phyloP scores from a whole-genome alignment of 306 rosid genomes.

The Vicia villosa region DNA sequence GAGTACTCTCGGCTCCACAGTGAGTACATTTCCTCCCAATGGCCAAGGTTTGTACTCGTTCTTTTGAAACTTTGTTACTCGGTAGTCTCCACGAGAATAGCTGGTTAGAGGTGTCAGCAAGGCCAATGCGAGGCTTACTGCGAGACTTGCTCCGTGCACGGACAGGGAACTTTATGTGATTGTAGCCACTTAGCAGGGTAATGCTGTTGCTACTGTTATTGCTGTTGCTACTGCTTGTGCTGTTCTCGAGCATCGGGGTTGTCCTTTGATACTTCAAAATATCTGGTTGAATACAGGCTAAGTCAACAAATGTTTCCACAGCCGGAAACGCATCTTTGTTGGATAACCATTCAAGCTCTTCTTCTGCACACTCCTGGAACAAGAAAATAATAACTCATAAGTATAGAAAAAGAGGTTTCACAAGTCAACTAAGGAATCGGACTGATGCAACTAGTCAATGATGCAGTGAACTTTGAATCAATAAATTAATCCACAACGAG shows the following conservation, averaged over 20 bases:
- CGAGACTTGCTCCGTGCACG: conserved; percentile 67
- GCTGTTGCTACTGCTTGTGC: conserved; percentile 54
- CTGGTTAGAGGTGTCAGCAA: conserved; percentile 37
- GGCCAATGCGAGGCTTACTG: conserved; percentile 38
- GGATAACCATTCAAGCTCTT: conserved; percentile 86
- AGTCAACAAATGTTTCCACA: conserved; percentile 56
- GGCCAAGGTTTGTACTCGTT: conserved; percentile 5
- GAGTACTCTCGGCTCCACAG: conserved; percentile 70
- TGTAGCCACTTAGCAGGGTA: conserved; percentile 54
- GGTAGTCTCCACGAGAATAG: conserved; percentile 43
- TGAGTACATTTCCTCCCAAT: conserved; percentile 67
- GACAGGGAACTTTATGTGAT: conserved; percentile 57
- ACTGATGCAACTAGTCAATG: conserved; percentile 6
- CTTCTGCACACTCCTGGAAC: conserved; percentile 61
- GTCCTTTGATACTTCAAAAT: conserved; percentile 46
- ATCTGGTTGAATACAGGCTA: conserved; percentile 42
- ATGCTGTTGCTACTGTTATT: conserved; percentile 43
- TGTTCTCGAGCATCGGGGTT: conserved; percentile 50
- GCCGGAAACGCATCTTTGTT: conserved; percentile 84
- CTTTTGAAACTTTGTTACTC: conserved; percentile 15
- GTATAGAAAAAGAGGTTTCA: background rate
- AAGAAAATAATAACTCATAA: background rate
- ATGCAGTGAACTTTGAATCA: conserved; percentile 13
- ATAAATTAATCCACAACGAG: background rate
- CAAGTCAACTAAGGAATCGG: conserved; percentile 27